Base-by-base conservation (phyloP, 139 green algal genomes). In the Ettlia oleoabundans region DNA sequence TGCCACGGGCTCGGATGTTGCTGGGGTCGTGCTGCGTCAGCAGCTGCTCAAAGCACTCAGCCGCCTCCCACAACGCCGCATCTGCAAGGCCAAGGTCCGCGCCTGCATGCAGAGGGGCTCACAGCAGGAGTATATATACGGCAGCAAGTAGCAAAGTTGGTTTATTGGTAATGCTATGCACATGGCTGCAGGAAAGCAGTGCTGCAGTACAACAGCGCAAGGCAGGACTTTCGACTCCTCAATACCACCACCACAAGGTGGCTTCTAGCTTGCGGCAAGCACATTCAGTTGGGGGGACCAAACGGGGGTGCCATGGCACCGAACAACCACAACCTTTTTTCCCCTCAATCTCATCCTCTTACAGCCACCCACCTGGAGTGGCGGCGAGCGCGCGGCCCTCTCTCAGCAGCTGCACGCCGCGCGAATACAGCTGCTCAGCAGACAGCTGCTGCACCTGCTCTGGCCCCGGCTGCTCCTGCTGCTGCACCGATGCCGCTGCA, bases 1-100 rank as follows among this genome's bases (percentile, higher is more conserved):
- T 88, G 40, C 84, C 84, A 13, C 85, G 58, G 4, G 84, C 84
- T 13, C 53, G 69, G 13, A 88, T 52, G 47, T 78, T 76, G 35
- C 19, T 47, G 9, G 76, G 78, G 42, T 65, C 55, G 21, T 81
- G 41, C 26, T 8, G 22, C 5, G 67, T n/a, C 33, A 85, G 71
- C 43, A 73, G 40, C n/a, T 37, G 42, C 47, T 82, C 38, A 53
- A 85, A 85, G 26, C 70, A 62, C 13, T 33, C 47, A 4, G 43
- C 76, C 0, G 83, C 83, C 64, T 87, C 82, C 35, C 51, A 62
- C 21, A 87, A 63, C 32, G 65, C 63, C 4, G 65, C 47, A 38
- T 87, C 82, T 1, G 66, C 82, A 32, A 63, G 33, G 13, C 53
- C 74, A 33, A 82, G 55, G 74, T 83, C 82, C 18, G n/a, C 82